phyloP scores from a whole-genome alignment of 2,329 filamentous ascomycete species.

The Talaromyces verruculosus region DNA sequence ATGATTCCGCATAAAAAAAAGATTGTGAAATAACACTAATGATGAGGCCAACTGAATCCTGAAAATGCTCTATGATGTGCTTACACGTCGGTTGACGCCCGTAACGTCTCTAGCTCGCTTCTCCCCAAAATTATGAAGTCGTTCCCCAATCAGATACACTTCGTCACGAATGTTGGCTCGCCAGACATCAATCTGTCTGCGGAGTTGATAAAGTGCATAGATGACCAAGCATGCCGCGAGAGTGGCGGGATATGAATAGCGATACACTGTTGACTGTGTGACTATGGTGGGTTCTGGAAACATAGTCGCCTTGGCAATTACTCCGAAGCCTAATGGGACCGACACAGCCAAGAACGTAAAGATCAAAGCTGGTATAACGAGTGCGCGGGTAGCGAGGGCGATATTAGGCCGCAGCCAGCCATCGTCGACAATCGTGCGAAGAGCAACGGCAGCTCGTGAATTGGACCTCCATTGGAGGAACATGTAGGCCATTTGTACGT shows the following conservation, averaged over 20 bases:
- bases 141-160: constrained; percentile 91
- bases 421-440: constrained; percentile 69
- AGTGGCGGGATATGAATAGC: constrained; percentile 72
- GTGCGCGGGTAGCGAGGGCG: constrained; percentile 75
- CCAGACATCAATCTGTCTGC: constrained; percentile 69
- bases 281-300: constrained; percentile 34
- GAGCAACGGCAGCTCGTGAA: constrained; percentile 70
- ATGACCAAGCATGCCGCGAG: constrained; percentile 55
- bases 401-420: constrained; percentile 80
- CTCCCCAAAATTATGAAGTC: constrained; percentile 90
- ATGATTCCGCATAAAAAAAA: constrained; percentile 4
- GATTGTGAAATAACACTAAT: neutral
- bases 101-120: constrained; percentile 40
- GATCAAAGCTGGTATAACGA: constrained; percentile 73
- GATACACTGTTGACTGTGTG: constrained; percentile 51
- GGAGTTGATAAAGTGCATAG: constrained; percentile 40
- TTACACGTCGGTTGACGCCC: constrained; percentile 39
- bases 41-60: constrained; percentile 2
- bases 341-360: constrained; percentile 63
- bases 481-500: constrained; percentile 75
- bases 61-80: constrained; percentile 31
- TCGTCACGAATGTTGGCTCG: constrained; percentile 83
- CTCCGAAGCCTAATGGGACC: constrained; percentile 63
- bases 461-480: constrained; percentile 67
- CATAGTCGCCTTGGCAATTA: constrained; percentile 48